These are phyloP conservation scores for Aspergillus kassunensis DNA, from an alignment of 495 filamentous ascomycete genomes.

Conservation along the genomic window DNA sequence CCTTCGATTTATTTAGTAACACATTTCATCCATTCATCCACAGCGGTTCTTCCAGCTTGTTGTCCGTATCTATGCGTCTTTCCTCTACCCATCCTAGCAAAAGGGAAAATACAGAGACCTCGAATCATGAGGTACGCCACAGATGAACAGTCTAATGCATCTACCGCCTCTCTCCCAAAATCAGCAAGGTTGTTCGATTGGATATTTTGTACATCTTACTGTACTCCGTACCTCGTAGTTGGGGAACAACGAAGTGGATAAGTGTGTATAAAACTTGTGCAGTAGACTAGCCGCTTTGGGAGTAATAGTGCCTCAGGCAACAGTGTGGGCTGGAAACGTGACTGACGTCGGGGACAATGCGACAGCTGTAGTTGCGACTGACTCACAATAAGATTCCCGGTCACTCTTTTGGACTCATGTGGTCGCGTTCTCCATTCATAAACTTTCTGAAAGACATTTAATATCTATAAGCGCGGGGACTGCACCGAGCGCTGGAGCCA, in stretches of 20 bases:
- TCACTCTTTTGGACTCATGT: slow-evolving; percentile 7
- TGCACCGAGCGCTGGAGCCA: not conserved
- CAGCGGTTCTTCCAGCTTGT: too few relatives aligned
- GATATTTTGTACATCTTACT: too few relatives aligned
- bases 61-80: too few relatives aligned
- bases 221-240: too few relatives aligned
- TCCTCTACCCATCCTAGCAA: too few relatives aligned
- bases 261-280: not conserved
- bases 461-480: not conserved
- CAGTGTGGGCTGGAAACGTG: slow-evolving; percentile 15
- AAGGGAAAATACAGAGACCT: too few relatives aligned
- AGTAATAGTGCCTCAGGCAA: slow-evolving; percentile 19
- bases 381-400: not conserved
- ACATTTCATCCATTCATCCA: too few relatives aligned
- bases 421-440: not conserved
- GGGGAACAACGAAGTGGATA: not conserved
- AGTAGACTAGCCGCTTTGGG: slow-evolving; percentile 12
- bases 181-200: too few relatives aligned
- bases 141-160: too few relatives aligned
- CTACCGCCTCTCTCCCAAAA: too few relatives aligned
- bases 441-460: not conserved
- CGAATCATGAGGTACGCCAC: too few relatives aligned
- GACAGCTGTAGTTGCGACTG: slow-evolving; percentile 3
- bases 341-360: slow-evolving; percentile 16
- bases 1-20: too few relatives aligned